Base-by-base conservation (phyloP, 371 early-diverging fungal species). In the Homolaphlyctis polyrhiza region DNA sequence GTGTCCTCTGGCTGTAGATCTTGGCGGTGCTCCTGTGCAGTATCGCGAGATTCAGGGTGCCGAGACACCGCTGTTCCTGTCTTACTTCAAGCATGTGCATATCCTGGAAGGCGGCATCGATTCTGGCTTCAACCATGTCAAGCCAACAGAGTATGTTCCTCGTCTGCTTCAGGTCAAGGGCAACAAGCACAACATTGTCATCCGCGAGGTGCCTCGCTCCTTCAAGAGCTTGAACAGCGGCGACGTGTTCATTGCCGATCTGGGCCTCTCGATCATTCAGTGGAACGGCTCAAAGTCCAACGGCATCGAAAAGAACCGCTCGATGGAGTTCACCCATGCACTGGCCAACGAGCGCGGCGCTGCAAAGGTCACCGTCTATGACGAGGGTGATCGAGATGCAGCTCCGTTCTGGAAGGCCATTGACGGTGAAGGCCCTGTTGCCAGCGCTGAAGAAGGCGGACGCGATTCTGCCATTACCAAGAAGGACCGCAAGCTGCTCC, bases 241-340 rank as follows among this genome's bases (percentile, higher is more conserved):
- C 1, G 91, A 90, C 66, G 91, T 90, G 39, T 93, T 91, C 68
- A 79, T 93, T 3, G 70, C 89, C 23, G 92, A 93, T 65, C 74
- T 81, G 0, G 92, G 91, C 34, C 74, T 82, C 51, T 73, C 71
- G 32, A 69, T 93, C 52, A 82, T 83, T 67, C 89, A 87, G 69
- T 91, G 89, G 89, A 90, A 91, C 63, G 92, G 93, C 21, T 63
- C 64, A 25, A 62, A 80, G 8, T 70, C 85, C 35, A 80, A 77
- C n/a, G 89, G 89, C 13, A 70, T 85, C 35, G 92, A 92, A 65
- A 83, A 76, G 66, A 81, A 83, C 48, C 89, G 88, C 66, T 91
- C 91, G 28, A 89, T 89, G 14, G 87, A 89, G 66, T 86, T 79
- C 57, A 76, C 82, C 32, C 61, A 85, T 28, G 78, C 83, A 28